Base-by-base conservation (phyloP, 208 protist genomes). In the Trypanosomatidae sp. region DNA sequence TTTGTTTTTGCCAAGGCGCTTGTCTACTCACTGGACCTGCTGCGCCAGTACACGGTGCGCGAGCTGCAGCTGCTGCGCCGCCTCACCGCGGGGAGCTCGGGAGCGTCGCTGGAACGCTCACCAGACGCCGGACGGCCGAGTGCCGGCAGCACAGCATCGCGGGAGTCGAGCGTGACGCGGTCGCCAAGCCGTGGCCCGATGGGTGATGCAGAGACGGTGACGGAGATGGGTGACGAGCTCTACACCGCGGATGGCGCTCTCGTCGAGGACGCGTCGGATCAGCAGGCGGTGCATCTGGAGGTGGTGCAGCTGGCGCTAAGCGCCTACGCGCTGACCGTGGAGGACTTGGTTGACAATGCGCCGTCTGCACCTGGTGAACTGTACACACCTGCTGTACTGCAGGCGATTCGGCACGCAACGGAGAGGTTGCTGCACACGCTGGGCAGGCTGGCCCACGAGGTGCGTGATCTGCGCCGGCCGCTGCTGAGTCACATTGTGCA, bases 41-140 rank as follows among this genome's bases (percentile, higher is more conserved):
- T 94, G 50, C 85, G 89, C 13, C 81, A 77, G 58, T 91, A 89
- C 74, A 86, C 87, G 10, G 76, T 87, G 44, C 81, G 87, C n/a
- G 85, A 90, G 72, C 60, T 94, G 59, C 85, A 84, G 46, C 71
- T 90, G 47, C 78, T 91, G 52, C 82, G 89, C n/a, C n/a, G n/a
- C n/a, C n/a, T n/a, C n/a, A n/a, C n/a, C n/a, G n/a, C n/a, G n/a
- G n/a, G n/a, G n/a, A n/a, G n/a, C n/a, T n/a, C n/a, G n/a, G n/a
- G 3, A 77, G 71, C 1, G 68, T 81, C 36, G 82, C 74, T 22
- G 68, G 71, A 30, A 15, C 47, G 17, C 53, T 69, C 49, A 49
- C 58, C 28, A 77, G 68, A n/a, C n/a, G n/a, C n/a, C n/a, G n/a
- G n/a, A n/a, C n/a, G n/a, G n/a, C n/a, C n/a, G n/a, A n/a, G n/a